Evolutionary conservation across 2,329 filamentous ascomycete genomes (phyloP), one percentile per base, ranked within the genome.

Genomic region (Pseudocercospora fuligena): DNA sequence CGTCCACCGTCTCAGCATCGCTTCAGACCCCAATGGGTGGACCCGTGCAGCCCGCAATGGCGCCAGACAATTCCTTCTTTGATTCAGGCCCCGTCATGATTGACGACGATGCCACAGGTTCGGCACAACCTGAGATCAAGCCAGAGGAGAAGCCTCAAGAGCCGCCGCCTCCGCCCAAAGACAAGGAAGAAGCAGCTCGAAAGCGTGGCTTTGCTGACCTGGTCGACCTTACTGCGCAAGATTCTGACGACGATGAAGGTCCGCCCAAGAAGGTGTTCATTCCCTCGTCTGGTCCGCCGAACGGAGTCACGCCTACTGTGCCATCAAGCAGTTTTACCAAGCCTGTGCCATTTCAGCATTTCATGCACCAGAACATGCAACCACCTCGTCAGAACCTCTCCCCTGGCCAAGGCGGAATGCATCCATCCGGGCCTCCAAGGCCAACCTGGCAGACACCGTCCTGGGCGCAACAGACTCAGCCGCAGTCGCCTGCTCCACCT

Each of bases 181-280:
- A 84, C 68, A 88, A 87, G 70, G 84, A 84, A 72, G 83, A 86
- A 71, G 81, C 81, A 61, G 85, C 86, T n/a, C 79, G 84, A 27
- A 88, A 88, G 72, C 80, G 85, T 23, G 82, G 79, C 7, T 84
- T 88, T 68, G 81, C 78, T 27, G 85, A 87, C 29, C 76, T 88
- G 49, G 79, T 87, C 5, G 86, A 88, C 72, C 73, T 88, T 61
- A 83, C 84, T 3, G 69, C 70, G 6, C 68, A 75, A 23, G 74
- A 76, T 23, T 73, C 84, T 19, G 82, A 81, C 16, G 51, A 58
- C 6, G 83, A 84, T 46, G 83, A 87, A 23, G 81, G 83, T 0
- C 72, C 80, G 71, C 73, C 77, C 61, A 77, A 77, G 5, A 76
- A 76, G 59, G 80, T 81, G 61, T 77, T 69, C 43, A 68, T 75